Evolutionary conservation across 306 rosid species (phyloP), one percentile per base, ranked within the genome.

Genomic region (Pyrus pyrifolia): DNA sequence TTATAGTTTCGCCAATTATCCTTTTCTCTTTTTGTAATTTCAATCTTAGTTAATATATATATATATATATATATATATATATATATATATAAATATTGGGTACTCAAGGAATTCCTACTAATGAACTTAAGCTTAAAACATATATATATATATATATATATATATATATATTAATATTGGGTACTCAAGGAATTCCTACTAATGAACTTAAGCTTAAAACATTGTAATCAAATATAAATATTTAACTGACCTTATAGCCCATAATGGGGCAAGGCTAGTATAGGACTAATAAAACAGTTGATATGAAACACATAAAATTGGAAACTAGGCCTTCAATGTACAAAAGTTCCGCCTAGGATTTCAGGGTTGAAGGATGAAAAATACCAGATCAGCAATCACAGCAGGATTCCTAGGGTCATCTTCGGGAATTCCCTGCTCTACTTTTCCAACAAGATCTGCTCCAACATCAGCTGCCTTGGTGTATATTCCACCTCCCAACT

Each of bases 381-480:
- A 80, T 93, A 92, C 98, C 98, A 95, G 90, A 77, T 95, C 98
- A 71, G 98, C 98, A 87, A 95, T 95, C 71, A 95, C 98, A 64
- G 98, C 98, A 79, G 98, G 98, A 81, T 95, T 95, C 78, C 98
- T 88, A 33, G 98, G 98, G 76, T 95, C 98, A 83, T 95, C 98
- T 87, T 95, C 98, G 49, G 98, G 98, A 85, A 95, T 95, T 75
- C 98, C 98, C 86, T 92, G 97, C 87, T 95, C 98, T 65, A 95
- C 92, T 89, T 95, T 95, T 78, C 98, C 98, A 79, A 95, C 97
- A 74, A 95, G 98, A 81, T 95, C 98, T 40, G 98, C 98, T 70
- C 98, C 98, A 65, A 95, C 97, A 88, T 95, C 98, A 44, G 98
- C 98, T 12, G 98, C 98, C 85, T 95, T 95, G 70, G 98, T 95